phyloP scores from a whole-genome alignment of 208 protist species.

The Lotmaria passim region DNA sequence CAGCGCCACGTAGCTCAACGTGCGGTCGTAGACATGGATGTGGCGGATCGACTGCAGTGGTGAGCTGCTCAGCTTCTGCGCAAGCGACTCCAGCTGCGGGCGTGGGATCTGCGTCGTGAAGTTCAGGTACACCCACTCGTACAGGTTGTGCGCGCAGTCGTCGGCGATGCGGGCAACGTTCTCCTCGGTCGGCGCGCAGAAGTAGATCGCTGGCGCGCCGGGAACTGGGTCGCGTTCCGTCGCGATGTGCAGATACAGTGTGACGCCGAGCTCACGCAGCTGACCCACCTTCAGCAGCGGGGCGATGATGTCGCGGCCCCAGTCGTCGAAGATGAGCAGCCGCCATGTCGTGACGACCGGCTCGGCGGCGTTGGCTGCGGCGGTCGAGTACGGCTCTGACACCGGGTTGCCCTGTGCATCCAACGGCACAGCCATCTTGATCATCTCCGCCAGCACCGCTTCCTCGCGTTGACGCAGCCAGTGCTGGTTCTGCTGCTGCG shows the following conservation, averaged over 20 bases:
- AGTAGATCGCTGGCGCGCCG: slow-evolving; percentile 91
- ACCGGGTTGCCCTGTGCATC: slow-evolving; percentile 46
- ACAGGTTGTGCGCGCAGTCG: slow-evolving; percentile 78
- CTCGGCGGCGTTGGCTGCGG: slow-evolving; percentile 22
- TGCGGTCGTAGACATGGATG: slow-evolving; percentile 86
- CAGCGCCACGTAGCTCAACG: slow-evolving; percentile 85
- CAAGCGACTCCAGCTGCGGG: slow-evolving; percentile 70
- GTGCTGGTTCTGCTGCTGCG: slow-evolving; percentile 38
- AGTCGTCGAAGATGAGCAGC: slow-evolving; percentile 90
- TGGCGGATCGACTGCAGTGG: slow-evolving; percentile 71
- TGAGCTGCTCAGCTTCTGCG: slow-evolving; percentile 55
- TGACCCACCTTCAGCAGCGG: slow-evolving; percentile 88
- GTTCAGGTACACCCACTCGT: slow-evolving; percentile 91
- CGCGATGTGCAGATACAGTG: slow-evolving; percentile 88
- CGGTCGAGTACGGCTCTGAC: slow-evolving; percentile 25
- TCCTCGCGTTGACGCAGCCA: slow-evolving; percentile 72
- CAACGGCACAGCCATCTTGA: slow-evolving; percentile 66
- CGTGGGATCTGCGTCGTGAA: slow-evolving; percentile 84
- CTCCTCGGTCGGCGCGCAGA: slow-evolving; percentile 87
- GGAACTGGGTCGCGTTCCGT: slow-evolving; percentile 82
- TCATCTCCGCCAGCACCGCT: slow-evolving; percentile 76
- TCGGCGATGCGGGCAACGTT: slow-evolving; percentile 79
- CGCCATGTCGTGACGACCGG: slow-evolving; percentile 67
- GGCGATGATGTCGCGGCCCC: slow-evolving; percentile 87
- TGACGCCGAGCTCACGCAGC: slow-evolving; percentile 88